Evolutionary conservation across 352 stramenopile species (phyloP), one percentile per base, ranked within the genome.

Genomic region (Globisporangium barbulae): DNA sequence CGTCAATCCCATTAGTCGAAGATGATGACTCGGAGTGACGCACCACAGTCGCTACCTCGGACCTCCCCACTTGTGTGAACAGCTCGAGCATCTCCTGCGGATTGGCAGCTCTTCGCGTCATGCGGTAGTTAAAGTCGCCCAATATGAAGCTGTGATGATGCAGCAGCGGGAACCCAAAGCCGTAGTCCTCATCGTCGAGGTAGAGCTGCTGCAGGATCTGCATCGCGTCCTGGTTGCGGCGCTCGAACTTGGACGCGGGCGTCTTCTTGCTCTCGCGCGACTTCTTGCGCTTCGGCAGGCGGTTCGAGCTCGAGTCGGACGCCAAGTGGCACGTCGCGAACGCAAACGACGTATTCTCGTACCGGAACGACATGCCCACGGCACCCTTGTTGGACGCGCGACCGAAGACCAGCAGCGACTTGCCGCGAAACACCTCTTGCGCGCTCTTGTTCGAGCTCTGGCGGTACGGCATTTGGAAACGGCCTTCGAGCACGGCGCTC

Each of bases 111-210:
- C 82, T 74, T 3, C 81, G 64, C 19, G 69, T 76, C 74, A 96
- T 84, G 17, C 90, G 85, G 65, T 96, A 97, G 68, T 97, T 97
- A 19, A 97, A 76, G 70, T 97, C 90, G 5, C 90, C 90, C 5
- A 97, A 73, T 30, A 97, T 83, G 56, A 97, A 93, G 53, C 82
- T 93, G 73, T 96, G 85, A 58, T 96, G 86, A 55, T 94, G 82
- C 28, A 94, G 67, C 41, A 91, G 61, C 19, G 85, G 76, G 42
- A 94, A 89, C 2, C 90, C 88, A 67, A 96, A 93, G n/a, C 83
- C 82, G 35, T 90, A 84, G 64, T 96, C 86, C 53, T 94, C 84
- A 67, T 86, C 74, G 39, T 93, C 79, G 52, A 96, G 64, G 42
- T 91, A 82, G 25, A 96, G 68, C 57, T 94, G 77, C 65, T 93